Evolutionary conservation across 2,329 filamentous ascomycete species (phyloP), one percentile per base, ranked within the genome.

Genomic region (Stylonectria norvegica): DNA sequence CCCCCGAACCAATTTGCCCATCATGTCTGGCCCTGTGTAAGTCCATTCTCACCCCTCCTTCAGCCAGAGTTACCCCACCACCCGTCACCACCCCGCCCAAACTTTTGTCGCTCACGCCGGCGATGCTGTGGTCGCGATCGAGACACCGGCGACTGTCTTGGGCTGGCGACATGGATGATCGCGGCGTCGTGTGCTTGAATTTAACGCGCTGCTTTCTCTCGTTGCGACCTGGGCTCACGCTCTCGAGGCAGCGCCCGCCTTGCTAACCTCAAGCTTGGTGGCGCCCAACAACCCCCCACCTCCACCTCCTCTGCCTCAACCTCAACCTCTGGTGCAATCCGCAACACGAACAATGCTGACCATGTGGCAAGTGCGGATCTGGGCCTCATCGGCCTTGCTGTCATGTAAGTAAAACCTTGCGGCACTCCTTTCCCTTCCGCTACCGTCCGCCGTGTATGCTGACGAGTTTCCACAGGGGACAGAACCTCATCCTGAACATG

Each of bases 401-500:
- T 93, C 72, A 93, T 93, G 85, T 79, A 73, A 71, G 75, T 77
- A 40, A 14, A 30, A 23, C 27, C 38, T 34, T 25, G 12, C 27
- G 22, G 22, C 34, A 31, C 28, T 33, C 36, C 34, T 28, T 11
- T 18, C 23, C 34, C 37, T 42, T 8, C 22, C 34, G 23, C n/a
- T 48, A 46, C 53, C 56, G 49, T 32, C 20, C 23, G 15, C 36
- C 34, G 28, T 20, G 28, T 32, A 28, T 45, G 36, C 49, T 56
- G 18, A 54, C 46, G 33, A 11, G 38, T 39, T 41, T 36, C 11
- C 19, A 25, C 50, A 79, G 76, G 80, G 80, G 78, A 68, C 85
- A 90, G 77, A 93, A 91, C 76, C 75, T 93, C 71, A 90, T 93
- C 69, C 72, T 93, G 64, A 93, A 93, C 71, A 87, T 85, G 74